phyloP scores from a whole-genome alignment of 2,329 filamentous ascomycete species.

The Claviceps maximensis region DNA sequence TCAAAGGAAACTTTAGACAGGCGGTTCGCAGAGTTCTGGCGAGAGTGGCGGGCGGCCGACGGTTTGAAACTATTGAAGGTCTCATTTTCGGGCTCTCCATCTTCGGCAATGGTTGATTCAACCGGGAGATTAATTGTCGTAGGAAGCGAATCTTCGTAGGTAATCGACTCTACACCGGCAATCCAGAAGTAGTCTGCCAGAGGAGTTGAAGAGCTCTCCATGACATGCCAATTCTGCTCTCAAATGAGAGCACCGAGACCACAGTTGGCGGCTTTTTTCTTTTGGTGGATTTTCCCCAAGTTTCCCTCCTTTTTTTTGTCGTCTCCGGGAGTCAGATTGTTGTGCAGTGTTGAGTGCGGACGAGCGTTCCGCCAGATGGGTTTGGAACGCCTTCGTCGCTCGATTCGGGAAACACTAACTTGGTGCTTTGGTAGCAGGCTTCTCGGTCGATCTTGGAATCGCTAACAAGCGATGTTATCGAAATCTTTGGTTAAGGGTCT shows the following conservation, averaged over 20 bases:
- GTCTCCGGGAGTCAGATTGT: background rate
- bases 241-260: slow-evolving; percentile 2
- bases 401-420: background rate
- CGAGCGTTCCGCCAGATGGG: slow-evolving; percentile 3
- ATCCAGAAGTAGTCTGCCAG: slow-evolving; percentile 69
- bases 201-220: slow-evolving; percentile 49
- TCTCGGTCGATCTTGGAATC: background rate
- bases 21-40: slow-evolving; percentile 45
- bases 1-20: slow-evolving; percentile 41
- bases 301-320: background rate
- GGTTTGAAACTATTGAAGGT: slow-evolving; percentile 17
- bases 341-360: background rate
- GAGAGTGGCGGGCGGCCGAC: slow-evolving; percentile 40
- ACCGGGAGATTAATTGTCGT: slow-evolving; percentile 21
- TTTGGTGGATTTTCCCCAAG: background rate
- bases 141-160: slow-evolving; percentile 43
- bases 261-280: background rate
- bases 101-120: slow-evolving; percentile 48
- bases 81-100: slow-evolving; percentile 41
- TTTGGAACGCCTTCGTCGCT: background rate
- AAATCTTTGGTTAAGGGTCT: background rate
- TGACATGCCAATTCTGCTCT: slow-evolving; percentile 30
- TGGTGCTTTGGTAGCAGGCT: background rate
- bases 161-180: slow-evolving; percentile 54
- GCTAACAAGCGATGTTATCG: background rate